Base-by-base conservation (phyloP, 1,139 yeast genomes). In the Yamadazyma dushanensis region DNA sequence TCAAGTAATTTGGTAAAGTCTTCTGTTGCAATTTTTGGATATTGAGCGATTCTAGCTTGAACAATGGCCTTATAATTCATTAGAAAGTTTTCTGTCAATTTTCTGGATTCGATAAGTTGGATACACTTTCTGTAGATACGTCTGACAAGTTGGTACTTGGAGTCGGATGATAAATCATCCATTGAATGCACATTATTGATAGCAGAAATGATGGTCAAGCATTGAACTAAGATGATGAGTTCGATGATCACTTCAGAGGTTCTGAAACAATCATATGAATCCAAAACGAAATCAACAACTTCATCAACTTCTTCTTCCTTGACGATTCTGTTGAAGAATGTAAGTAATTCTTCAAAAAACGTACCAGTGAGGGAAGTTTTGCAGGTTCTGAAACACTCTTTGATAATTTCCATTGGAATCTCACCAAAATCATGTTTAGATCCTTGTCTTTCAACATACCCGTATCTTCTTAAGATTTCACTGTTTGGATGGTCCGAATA, bases 401-500 rank as follows among this genome's bases (percentile, higher is more conserved):
- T 63, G 14, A 83, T 66, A 3, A 53, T 50, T 0, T 44, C 34
- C 31, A 81, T 43, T 1, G 81, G 71, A 2, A 92, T 53, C 56
- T 92, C 97, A 6, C 83, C 96, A 49, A 86, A 83, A 55, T 92
- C 97, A 54, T 68, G 78, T 35, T 74, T 76, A 1, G 96, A 86
- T 0, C 90, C 90, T 9, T 70, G 71, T 40, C 68, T 59, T 58
- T 92, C 97, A 16, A 87, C 94, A 51, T 87, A 92, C 0, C 98
- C 98, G 48, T 90, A 92, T 38, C 96, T 73, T 50, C 98, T 76
- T 39, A 92, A 67, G 24, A 92, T 71, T 51, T 92, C 97, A 21
- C 92, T 70, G 56, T 90, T 90, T 17, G 97, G 95, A 46, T 86
- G 82, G 35, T 88, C 94, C 2, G 96, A 95, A 56, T 92, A 92